Evolutionary conservation across 2,329 filamentous ascomycete genomes (phyloP).

Genomic region (Aspergillus amoenus): DNA sequence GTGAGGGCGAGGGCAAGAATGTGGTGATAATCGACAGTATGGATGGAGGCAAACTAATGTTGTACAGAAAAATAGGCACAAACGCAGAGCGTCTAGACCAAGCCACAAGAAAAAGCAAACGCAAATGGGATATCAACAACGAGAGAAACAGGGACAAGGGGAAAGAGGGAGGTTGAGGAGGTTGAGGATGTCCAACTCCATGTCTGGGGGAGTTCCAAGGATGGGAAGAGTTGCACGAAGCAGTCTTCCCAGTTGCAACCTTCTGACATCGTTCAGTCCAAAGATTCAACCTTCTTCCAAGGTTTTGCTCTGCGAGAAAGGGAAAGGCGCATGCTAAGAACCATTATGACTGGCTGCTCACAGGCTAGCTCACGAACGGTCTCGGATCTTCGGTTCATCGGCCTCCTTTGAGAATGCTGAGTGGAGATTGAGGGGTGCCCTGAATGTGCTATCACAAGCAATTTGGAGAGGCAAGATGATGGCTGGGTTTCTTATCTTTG

Average conservation of each 20-base stretch:
- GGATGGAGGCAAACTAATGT: background rate
- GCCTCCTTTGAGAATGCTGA: constrained; percentile 4
- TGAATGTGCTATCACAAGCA: constrained; percentile 4
- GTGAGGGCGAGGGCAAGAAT: background rate
- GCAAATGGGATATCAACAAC: constrained; percentile 3
- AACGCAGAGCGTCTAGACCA: background rate
- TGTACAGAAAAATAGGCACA: constrained; percentile 6
- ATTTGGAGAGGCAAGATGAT: background rate
- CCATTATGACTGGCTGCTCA: constrained; percentile 11
- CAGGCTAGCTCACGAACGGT: constrained; percentile 7
- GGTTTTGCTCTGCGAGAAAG: background rate
- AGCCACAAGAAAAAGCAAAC: background rate
- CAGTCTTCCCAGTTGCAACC: background rate
- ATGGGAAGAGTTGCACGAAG: background rate
- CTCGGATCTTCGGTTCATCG: constrained; percentile 12
- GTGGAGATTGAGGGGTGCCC: constrained; percentile 9
- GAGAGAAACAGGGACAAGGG: background rate
- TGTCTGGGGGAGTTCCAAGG: background rate
- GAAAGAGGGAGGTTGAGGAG: background rate
- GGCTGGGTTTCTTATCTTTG: background rate
- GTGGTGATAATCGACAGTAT: background rate
- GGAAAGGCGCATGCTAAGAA: background rate
- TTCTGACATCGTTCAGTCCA: background rate
- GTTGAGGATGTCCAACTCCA: constrained; percentile 8
- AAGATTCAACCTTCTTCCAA: background rate